Conservation (phyloP, 2,329 filamentous ascomycete species). For the Venturia pyrina region DNA sequence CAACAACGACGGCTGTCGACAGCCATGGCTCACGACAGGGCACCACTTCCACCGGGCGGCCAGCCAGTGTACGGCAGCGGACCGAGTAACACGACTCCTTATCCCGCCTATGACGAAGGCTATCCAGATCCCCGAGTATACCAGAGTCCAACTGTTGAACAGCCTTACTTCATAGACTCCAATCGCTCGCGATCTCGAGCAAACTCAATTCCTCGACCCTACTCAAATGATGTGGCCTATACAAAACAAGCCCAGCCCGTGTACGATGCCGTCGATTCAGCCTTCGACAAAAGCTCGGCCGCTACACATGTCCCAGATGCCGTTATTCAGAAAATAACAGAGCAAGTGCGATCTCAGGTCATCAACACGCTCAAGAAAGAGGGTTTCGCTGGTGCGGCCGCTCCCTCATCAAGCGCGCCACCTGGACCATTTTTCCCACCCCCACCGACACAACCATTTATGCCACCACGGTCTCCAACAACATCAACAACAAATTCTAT, state of each 20-base stretch:
- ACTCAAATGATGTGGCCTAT: neutral
- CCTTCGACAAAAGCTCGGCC: slow-evolving; percentile 41
- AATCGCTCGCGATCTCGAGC: slow-evolving; percentile 39
- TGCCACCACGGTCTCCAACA: slow-evolving; percentile 33
- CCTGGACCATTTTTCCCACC: neutral
- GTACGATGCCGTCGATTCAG: slow-evolving; percentile 47
- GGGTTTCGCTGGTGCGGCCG: neutral
- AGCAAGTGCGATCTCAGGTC: slow-evolving; percentile 41
- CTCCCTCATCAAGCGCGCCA: slow-evolving; percentile 24
- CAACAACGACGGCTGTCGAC: neutral
- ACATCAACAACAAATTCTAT: slow-evolving; percentile 30
- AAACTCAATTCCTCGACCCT: neutral
- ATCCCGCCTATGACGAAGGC: slow-evolving; percentile 1
- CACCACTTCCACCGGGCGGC: neutral
- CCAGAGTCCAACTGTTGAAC: slow-evolving; percentile 34
- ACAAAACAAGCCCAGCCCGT: neutral
- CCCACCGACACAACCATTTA: slow-evolving; percentile 16
- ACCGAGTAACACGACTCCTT: neutral
- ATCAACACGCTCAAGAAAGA: slow-evolving; percentile 34
- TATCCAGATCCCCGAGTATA: slow-evolving; percentile 7
- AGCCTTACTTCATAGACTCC: slow-evolving; percentile 52
- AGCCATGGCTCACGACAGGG: slow-evolving; percentile 7
- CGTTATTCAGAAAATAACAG: slow-evolving; percentile 51
- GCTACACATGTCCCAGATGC: slow-evolving; percentile 47
- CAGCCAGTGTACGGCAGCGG: slow-evolving; percentile 3